These are phyloP conservation scores for Mycena vitilis DNA, from an alignment of 768 basidiomycete genomes.

Conservation along the genomic window DNA sequence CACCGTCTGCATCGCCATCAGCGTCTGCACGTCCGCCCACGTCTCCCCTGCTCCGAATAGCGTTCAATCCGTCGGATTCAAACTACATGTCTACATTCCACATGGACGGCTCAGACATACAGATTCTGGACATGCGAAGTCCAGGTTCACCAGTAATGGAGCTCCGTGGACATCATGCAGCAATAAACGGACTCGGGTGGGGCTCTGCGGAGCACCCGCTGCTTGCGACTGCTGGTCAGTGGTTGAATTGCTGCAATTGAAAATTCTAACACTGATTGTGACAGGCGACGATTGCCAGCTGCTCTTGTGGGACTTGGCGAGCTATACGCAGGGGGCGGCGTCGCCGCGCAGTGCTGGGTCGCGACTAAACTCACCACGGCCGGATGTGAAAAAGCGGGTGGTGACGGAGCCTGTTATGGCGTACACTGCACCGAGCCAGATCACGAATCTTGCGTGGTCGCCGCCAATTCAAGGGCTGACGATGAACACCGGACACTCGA, in stretches of 20 bases:
- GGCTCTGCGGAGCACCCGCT: constrained; percentile 85
- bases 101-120: constrained; percentile 88
- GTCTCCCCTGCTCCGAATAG: constrained; percentile 86
- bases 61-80: constrained; percentile 91
- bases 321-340: constrained; percentile 68
- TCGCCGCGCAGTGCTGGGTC: constrained; percentile 80
- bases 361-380: constrained; percentile 82
- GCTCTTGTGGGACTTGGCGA: constrained; percentile 90
- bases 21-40: constrained; percentile 76
- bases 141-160: constrained; percentile 97
- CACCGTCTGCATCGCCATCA: constrained; percentile 68
- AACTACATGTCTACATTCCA: constrained; percentile 99
- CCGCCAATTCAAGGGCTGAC: constrained; percentile 82
- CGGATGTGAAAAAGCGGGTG: constrained; percentile 81
- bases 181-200: constrained; percentile 93
- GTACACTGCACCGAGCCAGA: constrained; percentile 80
- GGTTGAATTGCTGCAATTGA: background rate
- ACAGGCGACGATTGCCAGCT: constrained; percentile 94
- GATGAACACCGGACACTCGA: constrained; percentile 80
- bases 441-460: constrained; percentile 92
- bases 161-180: constrained; percentile 82
- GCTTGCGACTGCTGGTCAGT: constrained; percentile 87
- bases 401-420: constrained; percentile 86
- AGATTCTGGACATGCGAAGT: constrained; percentile 96
- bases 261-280: background rate